phyloP scores from a whole-genome alignment of 2,329 filamentous ascomycete species.

The Fusarium sp. region DNA sequence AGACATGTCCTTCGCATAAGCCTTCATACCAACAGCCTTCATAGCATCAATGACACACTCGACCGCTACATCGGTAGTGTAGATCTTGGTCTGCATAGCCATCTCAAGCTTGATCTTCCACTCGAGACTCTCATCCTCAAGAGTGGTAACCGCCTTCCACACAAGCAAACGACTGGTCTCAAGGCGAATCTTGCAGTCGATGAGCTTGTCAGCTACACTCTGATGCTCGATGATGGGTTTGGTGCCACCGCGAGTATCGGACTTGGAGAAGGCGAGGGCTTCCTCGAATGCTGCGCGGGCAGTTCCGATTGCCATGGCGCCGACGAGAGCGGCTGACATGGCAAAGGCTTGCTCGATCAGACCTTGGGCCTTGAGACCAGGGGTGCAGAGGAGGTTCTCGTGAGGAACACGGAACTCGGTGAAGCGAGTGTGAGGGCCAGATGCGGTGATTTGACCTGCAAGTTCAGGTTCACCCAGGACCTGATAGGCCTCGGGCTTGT shows the following conservation, averaged over 20 bases:
- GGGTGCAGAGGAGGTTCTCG: neutral
- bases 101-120: neutral
- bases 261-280: neutral
- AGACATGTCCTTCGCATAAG: neutral
- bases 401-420: slow-evolving; percentile 1
- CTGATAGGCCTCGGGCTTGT: neutral
- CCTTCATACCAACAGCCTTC: slow-evolving; percentile 8
- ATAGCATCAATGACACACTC: neutral
- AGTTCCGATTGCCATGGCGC: neutral
- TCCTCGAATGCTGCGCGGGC: neutral
- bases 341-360: neutral
- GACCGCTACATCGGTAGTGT: neutral
- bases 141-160: neutral
- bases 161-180: neutral
- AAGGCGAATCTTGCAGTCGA: neutral
- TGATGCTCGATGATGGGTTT: neutral
- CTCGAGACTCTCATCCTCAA: neutral
- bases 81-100: slow-evolving; percentile 9
- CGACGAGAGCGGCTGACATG: neutral
- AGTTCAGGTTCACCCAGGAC: neutral
- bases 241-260: neutral
- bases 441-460: neutral
- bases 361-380: neutral
- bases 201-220: slow-evolving; percentile 9
- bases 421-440: slow-evolving; percentile 2